A percentile compares a stretch with the other conserved stretches of the same genome.
Evolutionary conservation across 1,284 basidiomycete genomes (phyloP).

Genomic region (Pholiota adiposa): DNA sequence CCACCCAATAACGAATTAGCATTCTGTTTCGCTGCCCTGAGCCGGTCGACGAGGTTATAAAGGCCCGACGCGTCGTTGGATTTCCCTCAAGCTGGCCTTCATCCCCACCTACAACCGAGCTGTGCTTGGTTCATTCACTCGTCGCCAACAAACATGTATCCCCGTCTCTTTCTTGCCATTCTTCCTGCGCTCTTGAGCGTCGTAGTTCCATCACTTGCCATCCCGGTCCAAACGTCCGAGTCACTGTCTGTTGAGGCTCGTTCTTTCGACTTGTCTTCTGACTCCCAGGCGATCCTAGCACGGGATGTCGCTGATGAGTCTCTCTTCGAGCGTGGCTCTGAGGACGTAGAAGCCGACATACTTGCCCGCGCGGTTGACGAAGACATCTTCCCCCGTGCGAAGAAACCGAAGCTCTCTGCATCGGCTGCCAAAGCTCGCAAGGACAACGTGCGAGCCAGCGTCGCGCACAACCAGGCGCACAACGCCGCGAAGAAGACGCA

Average conservation of each 20-base stretch:
- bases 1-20: too few species aligned
- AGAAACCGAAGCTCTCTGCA: not conserved
- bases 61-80: too few species aligned
- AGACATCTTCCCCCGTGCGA: not conserved
- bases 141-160: not conserved
- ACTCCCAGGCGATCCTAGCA: not conserved
- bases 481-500: not conserved
- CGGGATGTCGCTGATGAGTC: not conserved
- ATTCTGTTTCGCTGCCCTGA: too few species aligned
- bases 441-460: not conserved
- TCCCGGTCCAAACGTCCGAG: not conserved
- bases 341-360: not conserved
- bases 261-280: not conserved
- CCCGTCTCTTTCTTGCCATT: not conserved
- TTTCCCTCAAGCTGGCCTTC: not conserved
- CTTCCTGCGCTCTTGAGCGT: not conserved
- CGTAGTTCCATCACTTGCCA: not conserved
- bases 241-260: not conserved
- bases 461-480: not conserved
- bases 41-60: not conserved
- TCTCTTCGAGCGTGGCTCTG: not conserved
- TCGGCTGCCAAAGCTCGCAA: not conserved
- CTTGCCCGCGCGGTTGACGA: not conserved
- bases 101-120: not conserved
- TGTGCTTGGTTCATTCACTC: conserved; percentile 1